Evolutionary conservation across 1,284 basidiomycete genomes (phyloP).

Genomic region (Cronartium ribicola): DNA sequence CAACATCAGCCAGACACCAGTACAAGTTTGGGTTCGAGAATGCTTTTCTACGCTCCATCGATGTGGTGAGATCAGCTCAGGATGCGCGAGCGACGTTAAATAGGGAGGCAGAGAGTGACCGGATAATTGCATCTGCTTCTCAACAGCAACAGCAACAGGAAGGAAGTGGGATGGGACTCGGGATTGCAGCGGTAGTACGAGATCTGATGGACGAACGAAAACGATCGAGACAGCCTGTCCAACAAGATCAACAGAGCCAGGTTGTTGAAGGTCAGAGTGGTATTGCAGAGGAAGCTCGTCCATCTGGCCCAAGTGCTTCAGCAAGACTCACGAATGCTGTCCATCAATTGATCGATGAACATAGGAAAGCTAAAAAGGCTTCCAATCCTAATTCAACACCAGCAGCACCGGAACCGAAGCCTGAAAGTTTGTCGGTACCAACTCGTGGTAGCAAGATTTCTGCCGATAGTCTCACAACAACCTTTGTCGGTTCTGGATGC

Average conservation of each 20-base stretch:
- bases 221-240: slow-evolving; percentile 4
- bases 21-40: slow-evolving; percentile 44
- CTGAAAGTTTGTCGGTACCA: background rate
- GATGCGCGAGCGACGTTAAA: slow-evolving; percentile 54
- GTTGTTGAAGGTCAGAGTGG: background rate
- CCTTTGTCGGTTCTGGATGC: background rate
- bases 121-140: slow-evolving; percentile 42
- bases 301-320: background rate
- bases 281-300: background rate
- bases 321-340: slow-evolving; percentile 21
- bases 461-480: background rate
- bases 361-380: background rate
- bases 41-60: slow-evolving; percentile 54
- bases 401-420: background rate
- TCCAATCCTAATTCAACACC: background rate
- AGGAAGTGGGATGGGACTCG: background rate
- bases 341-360: slow-evolving; percentile 28
- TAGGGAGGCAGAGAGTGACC: slow-evolving; percentile 51
- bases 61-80: slow-evolving; percentile 55
- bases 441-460: background rate
- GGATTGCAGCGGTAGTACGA: slow-evolving; percentile 14
- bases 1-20: slow-evolving; percentile 50
- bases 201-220: slow-evolving; percentile 37
- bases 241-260: background rate
- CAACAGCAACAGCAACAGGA: slow-evolving; percentile 25